Base-by-base conservation (phyloP, 2,329 filamentous ascomycete genomes). In the Colletotrichum costaricense region DNA sequence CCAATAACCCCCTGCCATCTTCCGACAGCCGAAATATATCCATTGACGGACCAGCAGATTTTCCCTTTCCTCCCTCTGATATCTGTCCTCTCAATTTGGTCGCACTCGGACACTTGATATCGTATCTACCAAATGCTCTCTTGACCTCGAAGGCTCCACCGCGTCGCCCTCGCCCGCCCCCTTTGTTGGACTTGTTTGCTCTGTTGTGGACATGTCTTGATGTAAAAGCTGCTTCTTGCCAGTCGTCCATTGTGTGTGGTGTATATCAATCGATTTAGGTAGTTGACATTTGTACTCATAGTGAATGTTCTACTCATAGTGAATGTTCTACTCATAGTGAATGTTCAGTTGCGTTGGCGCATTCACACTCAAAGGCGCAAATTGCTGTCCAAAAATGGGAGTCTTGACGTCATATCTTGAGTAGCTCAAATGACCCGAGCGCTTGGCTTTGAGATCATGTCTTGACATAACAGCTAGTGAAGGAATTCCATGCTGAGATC, bases 221-320 rank as follows among this genome's bases (percentile, higher is more conserved):
- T 9, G 55, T 57, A 14, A 73, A 66, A 4, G 56, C 71, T n/a
- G 71, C 28, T 9, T 73, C 71, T 64, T 73, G 67, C 71, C 71
- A 73, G 14, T 73, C 71, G 12, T 62, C 49, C 71, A 73, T 73
- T 4, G 3, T 38, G 7, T 19, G 19, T 4, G 2, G n/a, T 22
- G 8, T 19, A 8, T 9, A 2, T n/a, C 19, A 49, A 49, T 9
- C 5, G 7, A n/a, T 22, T 11, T 1, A 22, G 7, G 42, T 1
- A 42, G 2, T 42, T 42, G 14, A 16, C 5, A 42, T 16, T 1
- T 42, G 5, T 7, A 42, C 14, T 42, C 35, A 42, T 16, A 16
- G 2, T 38, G 35, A 6, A 5, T 7, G 12, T 2, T 38, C 5
- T 22, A 22, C 22, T 22, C 22, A 38, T 16, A 16, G 2, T 42